Conservation (phyloP, 116 monocot species). For the Phalaenopsis hybrid region DNA sequence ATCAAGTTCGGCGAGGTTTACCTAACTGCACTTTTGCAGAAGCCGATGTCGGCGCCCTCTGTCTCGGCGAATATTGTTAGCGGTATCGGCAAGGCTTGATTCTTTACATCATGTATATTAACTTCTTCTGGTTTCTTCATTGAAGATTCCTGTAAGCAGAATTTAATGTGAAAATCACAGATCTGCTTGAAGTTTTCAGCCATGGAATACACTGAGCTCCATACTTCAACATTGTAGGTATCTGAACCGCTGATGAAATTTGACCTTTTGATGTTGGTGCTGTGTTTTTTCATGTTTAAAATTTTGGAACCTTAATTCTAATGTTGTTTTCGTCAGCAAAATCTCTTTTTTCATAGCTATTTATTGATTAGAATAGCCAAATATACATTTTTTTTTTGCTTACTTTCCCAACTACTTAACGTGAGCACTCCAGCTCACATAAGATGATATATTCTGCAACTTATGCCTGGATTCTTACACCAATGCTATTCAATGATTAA, state of each 20-base stretch:
- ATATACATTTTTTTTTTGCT: too few species aligned
- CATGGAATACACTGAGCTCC: neutral
- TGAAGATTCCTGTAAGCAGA: neutral
- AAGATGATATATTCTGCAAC: too few species aligned
- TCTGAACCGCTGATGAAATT: neutral
- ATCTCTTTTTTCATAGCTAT: too few species aligned
- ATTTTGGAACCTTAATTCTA: neutral
- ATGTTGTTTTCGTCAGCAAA: too few species aligned
- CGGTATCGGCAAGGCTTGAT: neutral
- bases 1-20: slow-evolving; percentile 63
- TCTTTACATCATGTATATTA: neutral
- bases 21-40: slow-evolving; percentile 86
- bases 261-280: neutral
- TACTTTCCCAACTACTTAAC: too few species aligned
- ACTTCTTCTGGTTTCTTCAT: neutral
- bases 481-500: too few species aligned
- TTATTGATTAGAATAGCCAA: too few species aligned
- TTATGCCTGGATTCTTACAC: too few species aligned
- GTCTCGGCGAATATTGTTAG: neutral
- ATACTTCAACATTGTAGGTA: neutral
- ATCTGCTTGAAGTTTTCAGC: neutral
- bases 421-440: too few species aligned
- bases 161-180: neutral
- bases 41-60: slow-evolving; percentile 21
- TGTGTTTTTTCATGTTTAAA: neutral